These are phyloP conservation scores for Penicillium sp. DNA, from an alignment of 2,329 filamentous ascomycete genomes.

Conservation along the genomic window DNA sequence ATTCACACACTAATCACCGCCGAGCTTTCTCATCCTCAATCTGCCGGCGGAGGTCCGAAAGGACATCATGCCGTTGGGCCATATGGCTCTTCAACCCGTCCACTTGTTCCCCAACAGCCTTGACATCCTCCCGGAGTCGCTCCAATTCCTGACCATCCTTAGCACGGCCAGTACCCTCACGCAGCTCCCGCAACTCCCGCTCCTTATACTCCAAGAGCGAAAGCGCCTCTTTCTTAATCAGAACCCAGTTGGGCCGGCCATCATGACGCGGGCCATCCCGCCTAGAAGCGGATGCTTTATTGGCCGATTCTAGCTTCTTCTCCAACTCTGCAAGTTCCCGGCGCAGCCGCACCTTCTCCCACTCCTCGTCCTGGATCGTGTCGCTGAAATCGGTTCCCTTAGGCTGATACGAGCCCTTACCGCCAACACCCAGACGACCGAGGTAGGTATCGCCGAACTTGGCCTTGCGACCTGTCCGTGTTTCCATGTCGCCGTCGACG, in stretches of 20 bases:
- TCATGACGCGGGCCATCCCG: conserved; percentile 55
- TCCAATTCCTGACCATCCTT: conserved; percentile 71
- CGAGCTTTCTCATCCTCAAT: conserved; percentile 80
- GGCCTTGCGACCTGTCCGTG: conserved; percentile 82
- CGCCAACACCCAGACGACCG: conserved; percentile 74
- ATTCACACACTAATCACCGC: conserved; percentile 26
- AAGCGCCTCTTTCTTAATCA: conserved; percentile 92
- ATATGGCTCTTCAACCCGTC: conserved; percentile 85
- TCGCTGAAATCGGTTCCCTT: conserved; percentile 86
- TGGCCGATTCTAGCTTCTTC: conserved; percentile 78
- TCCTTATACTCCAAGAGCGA: conserved; percentile 93
- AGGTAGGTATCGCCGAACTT: conserved; percentile 98
- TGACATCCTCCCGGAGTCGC: conserved; percentile 78
- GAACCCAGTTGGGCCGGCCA: conserved; percentile 77
- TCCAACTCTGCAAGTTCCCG: conserved; percentile 89
- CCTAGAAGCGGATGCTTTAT: conserved; percentile 66
- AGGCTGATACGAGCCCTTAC: conserved; percentile 73
- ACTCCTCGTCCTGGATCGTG: conserved; percentile 83
- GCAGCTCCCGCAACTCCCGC: conserved; percentile 72
- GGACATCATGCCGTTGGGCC: conserved; percentile 67
- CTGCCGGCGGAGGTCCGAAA: conserved; percentile 74
- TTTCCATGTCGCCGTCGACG: conserved; percentile 72
- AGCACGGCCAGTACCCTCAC: conserved; percentile 52
- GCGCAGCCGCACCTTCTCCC: conserved; percentile 94
- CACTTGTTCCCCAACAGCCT: conserved; percentile 89